These are phyloP conservation scores for Calonectria fujianensis DNA, from an alignment of 2,329 filamentous ascomycete genomes.

Conservation along the genomic window DNA sequence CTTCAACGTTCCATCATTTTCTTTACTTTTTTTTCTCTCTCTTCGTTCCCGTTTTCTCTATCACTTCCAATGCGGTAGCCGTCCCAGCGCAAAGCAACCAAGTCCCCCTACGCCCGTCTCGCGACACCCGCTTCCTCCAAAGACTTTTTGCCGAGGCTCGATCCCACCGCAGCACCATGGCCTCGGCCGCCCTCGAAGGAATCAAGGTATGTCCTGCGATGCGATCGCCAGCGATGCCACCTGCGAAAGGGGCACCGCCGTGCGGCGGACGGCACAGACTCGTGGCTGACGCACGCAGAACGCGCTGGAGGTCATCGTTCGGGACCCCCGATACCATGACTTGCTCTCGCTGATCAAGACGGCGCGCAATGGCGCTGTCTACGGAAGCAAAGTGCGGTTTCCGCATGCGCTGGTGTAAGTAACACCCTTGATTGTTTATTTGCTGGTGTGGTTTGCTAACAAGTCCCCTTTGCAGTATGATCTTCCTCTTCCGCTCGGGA, in stretches of 20 bases:
- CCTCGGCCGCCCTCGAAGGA: conserved; percentile 53
- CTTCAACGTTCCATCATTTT: not conserved
- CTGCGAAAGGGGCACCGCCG: not conserved
- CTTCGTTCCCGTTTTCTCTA: not conserved
- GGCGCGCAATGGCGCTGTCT: conserved; percentile 96
- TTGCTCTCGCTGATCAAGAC: conserved; percentile 91
- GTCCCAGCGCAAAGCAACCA: conserved; percentile 25
- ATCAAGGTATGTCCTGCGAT: conserved; percentile 53
- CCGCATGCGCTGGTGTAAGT: conserved; percentile 91
- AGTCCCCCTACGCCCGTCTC: conserved; percentile 25
- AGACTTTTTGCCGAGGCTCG: conserved; percentile 49
- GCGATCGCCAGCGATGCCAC: not conserved
- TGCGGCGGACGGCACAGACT: not conserved
- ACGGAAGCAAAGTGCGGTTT: conserved; percentile 98
- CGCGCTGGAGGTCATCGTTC: conserved; percentile 83
- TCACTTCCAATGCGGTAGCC: conserved; percentile 25
- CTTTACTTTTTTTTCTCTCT: not conserved
- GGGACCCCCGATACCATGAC: conserved; percentile 91
- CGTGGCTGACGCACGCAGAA: conserved; percentile 66
- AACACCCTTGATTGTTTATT: conserved; percentile 8
- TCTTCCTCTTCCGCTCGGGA: conserved; percentile 95
- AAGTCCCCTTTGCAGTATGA: conserved; percentile 78
- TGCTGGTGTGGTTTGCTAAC: conserved; percentile 46
- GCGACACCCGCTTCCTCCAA: conserved; percentile 22
- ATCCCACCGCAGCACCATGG: conserved; percentile 49